Base-by-base conservation (phyloP, 2,329 filamentous ascomycete species). In the Venturia asperata region DNA sequence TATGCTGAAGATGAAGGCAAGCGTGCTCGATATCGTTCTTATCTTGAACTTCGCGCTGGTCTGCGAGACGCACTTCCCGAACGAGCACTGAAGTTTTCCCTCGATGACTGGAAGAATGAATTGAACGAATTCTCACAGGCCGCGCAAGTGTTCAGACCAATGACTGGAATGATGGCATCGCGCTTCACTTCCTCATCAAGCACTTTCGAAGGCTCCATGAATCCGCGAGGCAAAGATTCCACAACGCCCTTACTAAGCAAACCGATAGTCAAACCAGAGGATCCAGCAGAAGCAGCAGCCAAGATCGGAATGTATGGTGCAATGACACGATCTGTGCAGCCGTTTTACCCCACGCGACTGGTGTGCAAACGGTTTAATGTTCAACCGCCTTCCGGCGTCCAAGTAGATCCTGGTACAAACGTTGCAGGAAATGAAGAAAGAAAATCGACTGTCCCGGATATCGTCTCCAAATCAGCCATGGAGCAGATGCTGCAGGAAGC, bases 361-460 rank as follows among this genome's bases (percentile, higher is more conserved):
- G 77, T 97, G n/a, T 97, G 93, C 77, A 99, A 97, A 74, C 83
- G 94, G 10, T 96, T 99, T 77, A 92, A 92, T 70, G 88, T 97
- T n/a, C 86, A 83, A 24, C 62, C 45, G 15, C 64, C 56, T 5
- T 69, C 83, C 11, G 84, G 91, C 74, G 85, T 88, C 41, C 82
- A 84, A 70, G 77, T 81, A 42, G 82, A 87, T 52, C 75, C 80
- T 0, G 77, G 75, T 19, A 73, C 75, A 65, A 74, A 71, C 21
- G 67, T 72, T 13, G 55, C 24, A 24, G 56, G 55, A 43, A 43
- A 47, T n/a, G 45, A 21, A 45, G 45, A n/a, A 42, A 27, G 37
- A 3, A 39, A 34, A 27, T 49, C 42, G 24, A 52, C 42, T 19
- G 49, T 64, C 10, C 30, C 45, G 21, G 82, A 83, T 66, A 75